Base-by-base conservation (phyloP, 352 stramenopile genomes). In the Achlya hypogyna region DNA sequence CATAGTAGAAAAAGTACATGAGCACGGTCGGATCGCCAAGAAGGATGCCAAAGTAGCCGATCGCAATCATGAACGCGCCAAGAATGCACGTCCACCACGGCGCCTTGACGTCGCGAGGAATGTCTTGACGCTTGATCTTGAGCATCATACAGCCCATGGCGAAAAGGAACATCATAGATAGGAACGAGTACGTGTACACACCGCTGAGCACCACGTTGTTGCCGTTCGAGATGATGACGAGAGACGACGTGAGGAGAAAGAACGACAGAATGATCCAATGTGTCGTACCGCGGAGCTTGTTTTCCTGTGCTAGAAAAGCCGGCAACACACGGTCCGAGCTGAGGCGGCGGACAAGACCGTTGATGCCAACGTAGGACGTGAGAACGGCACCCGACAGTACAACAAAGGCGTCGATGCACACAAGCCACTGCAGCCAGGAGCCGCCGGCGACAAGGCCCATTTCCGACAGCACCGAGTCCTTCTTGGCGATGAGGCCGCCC, bases 151-250 rank as follows among this genome's bases (percentile, higher is more conserved):
- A 96, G 8, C 90, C 90, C 62, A 92, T 82, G 5, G 87, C 88
- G 54, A 97, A 98, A 25, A 97, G 79, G 25, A 78, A 83, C 89
- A 98, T 97, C 12, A 98, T 86, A 1, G 80, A 80, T 10, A 98
- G 69, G 65, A 97, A 98, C 8, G 89, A 86, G 63, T 96, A 95
- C 23, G 86, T 96, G 70, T 97, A 98, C 25, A 98, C 92, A 9
- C 89, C 89, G 8, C 84, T 81, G 2, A 98, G 78, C 27, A 87
- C 82, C 25, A 75, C 86, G 20, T 93, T 81, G 51, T 97, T 82
- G 14, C 84, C 86, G 40, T 91, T 73, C 0, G 94, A 77, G 34
- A 93, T 43, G 42, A 95, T 65, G 8, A 92, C 84, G 25, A 95
- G 75, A 62, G 78, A 89, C 28, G 87, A 70, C 51, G 82, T 74